A percentile compares a stretch with the other conserved stretches of the same genome.
phyloP scores from a whole-genome alignment of 2,329 filamentous ascomycete species.

The Trichoderma sp. region DNA sequence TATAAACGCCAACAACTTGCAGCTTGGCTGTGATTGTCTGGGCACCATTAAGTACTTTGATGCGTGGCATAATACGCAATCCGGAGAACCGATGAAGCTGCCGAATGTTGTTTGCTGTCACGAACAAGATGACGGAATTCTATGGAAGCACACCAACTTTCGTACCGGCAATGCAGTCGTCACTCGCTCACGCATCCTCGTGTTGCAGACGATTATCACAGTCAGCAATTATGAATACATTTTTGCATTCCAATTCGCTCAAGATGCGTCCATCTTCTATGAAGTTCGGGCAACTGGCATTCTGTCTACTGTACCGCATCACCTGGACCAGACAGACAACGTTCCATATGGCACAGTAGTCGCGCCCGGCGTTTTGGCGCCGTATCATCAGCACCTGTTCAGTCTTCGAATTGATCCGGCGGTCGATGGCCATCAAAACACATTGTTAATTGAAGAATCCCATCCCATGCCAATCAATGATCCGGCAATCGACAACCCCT shows the following conservation, averaged over 20 bases:
- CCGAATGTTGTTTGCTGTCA: conserved; percentile 40
- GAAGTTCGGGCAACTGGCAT: conserved; percentile 47
- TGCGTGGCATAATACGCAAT: not conserved
- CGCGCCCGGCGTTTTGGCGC: conserved; percentile 60
- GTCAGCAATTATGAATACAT: conserved; percentile 64
- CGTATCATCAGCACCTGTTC: conserved; percentile 70
- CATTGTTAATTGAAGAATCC: conserved; percentile 35
- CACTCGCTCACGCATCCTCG: conserved; percentile 55
- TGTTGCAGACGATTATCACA: conserved; percentile 63
- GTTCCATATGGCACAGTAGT: conserved; percentile 57
- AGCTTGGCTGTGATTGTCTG: conserved; percentile 67
- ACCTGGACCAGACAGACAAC: not conserved
- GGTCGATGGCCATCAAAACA: conserved; percentile 60
- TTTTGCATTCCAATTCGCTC: conserved; percentile 50
- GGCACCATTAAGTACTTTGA: conserved; percentile 46
- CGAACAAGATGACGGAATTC: conserved; percentile 51
- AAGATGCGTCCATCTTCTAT: conserved; percentile 47
- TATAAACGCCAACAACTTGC: conserved; percentile 65
- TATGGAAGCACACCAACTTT: conserved; percentile 65
- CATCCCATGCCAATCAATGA: not conserved
- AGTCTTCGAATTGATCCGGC: conserved; percentile 65
- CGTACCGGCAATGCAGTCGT: conserved; percentile 58
- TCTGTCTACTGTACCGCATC: conserved; percentile 39
- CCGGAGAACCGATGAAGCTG: conserved; percentile 21
- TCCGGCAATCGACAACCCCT: not conserved